phyloP scores from a whole-genome alignment of 1,139 yeast genomes.

The Yarrowia galli region DNA sequence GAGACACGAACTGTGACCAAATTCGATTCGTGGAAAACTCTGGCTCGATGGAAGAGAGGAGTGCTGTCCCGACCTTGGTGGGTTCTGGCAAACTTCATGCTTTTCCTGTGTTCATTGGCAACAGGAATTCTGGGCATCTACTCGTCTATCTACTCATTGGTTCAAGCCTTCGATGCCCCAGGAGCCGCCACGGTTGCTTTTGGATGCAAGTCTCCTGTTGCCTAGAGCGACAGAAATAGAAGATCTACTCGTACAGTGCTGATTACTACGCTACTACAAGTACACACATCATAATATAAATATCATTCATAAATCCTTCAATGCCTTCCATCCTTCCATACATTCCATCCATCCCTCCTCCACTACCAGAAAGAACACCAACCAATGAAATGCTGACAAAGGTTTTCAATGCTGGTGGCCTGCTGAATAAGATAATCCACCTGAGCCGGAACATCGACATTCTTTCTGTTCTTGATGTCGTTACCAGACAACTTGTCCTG shows the following conservation, averaged over 20 bases:
- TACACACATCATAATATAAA: not conserved
- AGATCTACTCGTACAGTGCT: no score
- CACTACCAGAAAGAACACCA: constrained; percentile 97
- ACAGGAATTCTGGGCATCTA: not conserved
- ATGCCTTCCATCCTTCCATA: not conserved
- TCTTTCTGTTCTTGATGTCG: constrained; percentile 73
- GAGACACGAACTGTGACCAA: constrained; percentile 4
- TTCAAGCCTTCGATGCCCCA: not conserved
- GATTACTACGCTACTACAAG: not conserved
- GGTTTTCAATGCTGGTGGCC: constrained; percentile 94
- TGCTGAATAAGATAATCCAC: constrained; percentile 94
- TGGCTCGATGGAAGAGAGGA: constrained; percentile 9
- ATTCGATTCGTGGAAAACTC: constrained; percentile 1
- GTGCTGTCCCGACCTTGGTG: constrained; percentile 8
- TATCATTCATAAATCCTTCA: constrained; percentile 30
- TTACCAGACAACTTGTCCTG: constrained; percentile 93
- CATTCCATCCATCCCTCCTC: not conserved
- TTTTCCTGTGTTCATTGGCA: not conserved
- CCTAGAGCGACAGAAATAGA: no score
- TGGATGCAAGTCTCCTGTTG: constrained; percentile 4
- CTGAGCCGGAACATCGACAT: constrained; percentile 81
- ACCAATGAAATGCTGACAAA: constrained; percentile 96
- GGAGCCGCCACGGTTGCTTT: constrained; percentile 9
- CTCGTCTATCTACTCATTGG: constrained; percentile 6
- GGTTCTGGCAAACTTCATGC: not conserved